A percentile compares a stretch with the other conserved stretches of the same genome.
Conservation (phyloP, 345 rosid species). For the Salix exigua region DNA sequence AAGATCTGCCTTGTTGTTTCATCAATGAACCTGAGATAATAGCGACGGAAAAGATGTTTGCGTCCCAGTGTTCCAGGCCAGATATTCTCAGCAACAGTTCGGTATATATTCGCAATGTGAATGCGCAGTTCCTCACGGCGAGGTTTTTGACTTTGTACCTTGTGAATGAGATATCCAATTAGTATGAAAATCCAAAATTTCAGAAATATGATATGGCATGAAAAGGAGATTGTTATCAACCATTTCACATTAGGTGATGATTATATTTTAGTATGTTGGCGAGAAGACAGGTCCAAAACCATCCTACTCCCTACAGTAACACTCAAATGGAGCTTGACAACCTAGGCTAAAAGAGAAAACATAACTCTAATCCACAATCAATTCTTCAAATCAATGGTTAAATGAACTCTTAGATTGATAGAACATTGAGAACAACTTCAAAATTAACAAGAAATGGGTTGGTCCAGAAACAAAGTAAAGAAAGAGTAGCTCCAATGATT, state of each 20-base stretch:
- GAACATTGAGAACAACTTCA: background rate
- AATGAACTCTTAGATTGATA: background rate
- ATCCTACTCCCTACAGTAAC: background rate
- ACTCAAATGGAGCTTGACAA: background rate
- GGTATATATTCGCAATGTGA: constrained; percentile 85
- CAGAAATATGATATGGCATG: background rate
- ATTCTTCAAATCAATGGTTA: background rate
- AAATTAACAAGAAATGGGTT: background rate
- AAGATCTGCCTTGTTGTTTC: constrained; percentile 69
- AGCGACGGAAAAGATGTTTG: constrained; percentile 81
- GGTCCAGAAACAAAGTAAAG: background rate
- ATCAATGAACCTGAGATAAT: constrained; percentile 87
- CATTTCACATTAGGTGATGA: background rate
- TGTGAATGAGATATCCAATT: background rate
- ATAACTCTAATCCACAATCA: background rate
- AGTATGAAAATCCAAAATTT: background rate
- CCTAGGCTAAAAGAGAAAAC: no score
- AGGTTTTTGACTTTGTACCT: constrained; percentile 72
- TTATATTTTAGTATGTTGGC: background rate
- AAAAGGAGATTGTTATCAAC: background rate
- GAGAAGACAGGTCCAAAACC: background rate
- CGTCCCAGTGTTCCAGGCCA: constrained; percentile 95
- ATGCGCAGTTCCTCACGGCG: constrained; percentile 92
- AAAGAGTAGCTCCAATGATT: background rate
- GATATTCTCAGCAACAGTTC: constrained; percentile 84